Conservation (phyloP, 1,284 basidiomycete genomes). For the Cerioporus squamosus region DNA sequence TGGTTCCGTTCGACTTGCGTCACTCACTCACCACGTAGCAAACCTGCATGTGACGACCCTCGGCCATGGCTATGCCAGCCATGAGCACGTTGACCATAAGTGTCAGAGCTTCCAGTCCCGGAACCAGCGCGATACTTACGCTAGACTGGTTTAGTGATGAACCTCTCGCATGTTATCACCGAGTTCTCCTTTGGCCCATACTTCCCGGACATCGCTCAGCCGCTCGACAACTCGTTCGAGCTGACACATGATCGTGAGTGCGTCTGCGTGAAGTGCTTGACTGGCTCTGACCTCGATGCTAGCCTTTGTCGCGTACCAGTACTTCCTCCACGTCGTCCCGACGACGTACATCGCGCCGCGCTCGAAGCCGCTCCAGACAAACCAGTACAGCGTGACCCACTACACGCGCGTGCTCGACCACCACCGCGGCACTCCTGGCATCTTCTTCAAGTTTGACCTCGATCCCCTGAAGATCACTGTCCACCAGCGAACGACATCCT, state of each 20-base stretch:
- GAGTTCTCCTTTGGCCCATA: slow-evolving; percentile 97
- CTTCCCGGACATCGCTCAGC: slow-evolving; percentile 95
- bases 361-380: slow-evolving; percentile 70
- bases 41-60: slow-evolving; percentile 91
- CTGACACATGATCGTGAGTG: slow-evolving; percentile 77
- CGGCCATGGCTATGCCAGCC: slow-evolving; percentile 91
- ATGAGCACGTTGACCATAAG: slow-evolving; percentile 86
- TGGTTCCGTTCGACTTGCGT: neutral
- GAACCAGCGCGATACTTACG: neutral
- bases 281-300: neutral
- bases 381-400: slow-evolving; percentile 96
- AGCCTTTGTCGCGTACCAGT: slow-evolving; percentile 97
- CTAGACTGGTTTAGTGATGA: slow-evolving; percentile 73
- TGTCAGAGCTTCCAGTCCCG: slow-evolving; percentile 49
- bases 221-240: slow-evolving; percentile 91
- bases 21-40: slow-evolving; percentile 44
- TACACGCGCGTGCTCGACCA: slow-evolving; percentile 83
- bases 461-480: slow-evolving; percentile 90
- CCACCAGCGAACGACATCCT: slow-evolving; percentile 82
- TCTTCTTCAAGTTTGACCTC: slow-evolving; percentile 97
- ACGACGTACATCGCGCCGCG: slow-evolving; percentile 86
- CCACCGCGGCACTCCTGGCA: slow-evolving; percentile 84
- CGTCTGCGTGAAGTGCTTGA: slow-evolving; percentile 15
- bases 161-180: slow-evolving; percentile 93
- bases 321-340: slow-evolving; percentile 94